phyloP scores from a whole-genome alignment of 257 asterid genomes.

The Echites panduratus region DNA sequence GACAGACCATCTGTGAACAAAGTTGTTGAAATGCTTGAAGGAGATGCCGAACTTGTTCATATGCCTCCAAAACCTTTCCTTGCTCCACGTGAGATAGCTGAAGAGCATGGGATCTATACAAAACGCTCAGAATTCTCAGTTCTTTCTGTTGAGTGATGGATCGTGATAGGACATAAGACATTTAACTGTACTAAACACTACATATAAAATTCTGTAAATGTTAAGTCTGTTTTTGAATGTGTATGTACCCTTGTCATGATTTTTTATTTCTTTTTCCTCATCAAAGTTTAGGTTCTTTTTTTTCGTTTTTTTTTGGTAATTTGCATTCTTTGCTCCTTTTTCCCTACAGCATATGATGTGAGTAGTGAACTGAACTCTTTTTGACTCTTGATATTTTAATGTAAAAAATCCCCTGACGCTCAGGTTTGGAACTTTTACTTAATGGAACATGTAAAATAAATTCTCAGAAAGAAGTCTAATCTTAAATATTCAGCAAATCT shows the following conservation, averaged over 20 bases:
- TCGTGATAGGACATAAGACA: not conserved
- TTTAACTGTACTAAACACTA: too few species aligned
- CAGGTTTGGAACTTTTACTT: too few species aligned
- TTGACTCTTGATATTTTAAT: too few species aligned
- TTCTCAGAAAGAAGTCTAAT: not conserved
- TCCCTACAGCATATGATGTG: not conserved
- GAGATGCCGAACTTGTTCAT: slow-evolving; percentile 21
- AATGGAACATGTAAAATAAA: not conserved
- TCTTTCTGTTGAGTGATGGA: slow-evolving; percentile 1
- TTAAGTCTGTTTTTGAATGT: not conserved
- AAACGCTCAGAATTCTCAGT: not conserved
- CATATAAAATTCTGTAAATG: not conserved
- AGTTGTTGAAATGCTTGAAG: slow-evolving; percentile 50
- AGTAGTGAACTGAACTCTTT: too few species aligned
- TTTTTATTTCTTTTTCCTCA: not conserved
- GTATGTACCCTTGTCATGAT: not conserved
- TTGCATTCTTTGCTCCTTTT: not conserved
- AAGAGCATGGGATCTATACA: slow-evolving; percentile 11
- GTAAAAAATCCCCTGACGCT: too few species aligned
- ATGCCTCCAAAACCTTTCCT: slow-evolving; percentile 42
- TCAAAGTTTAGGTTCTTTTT: not conserved
- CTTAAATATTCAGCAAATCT: not conserved
- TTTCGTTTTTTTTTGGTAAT: not conserved
- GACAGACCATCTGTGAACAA: slow-evolving; percentile 45
- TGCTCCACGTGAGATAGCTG: slow-evolving; percentile 17